Evolutionary conservation across 2,329 filamentous ascomycete genomes (phyloP).

Genomic region (Verticillium isaacii): DNA sequence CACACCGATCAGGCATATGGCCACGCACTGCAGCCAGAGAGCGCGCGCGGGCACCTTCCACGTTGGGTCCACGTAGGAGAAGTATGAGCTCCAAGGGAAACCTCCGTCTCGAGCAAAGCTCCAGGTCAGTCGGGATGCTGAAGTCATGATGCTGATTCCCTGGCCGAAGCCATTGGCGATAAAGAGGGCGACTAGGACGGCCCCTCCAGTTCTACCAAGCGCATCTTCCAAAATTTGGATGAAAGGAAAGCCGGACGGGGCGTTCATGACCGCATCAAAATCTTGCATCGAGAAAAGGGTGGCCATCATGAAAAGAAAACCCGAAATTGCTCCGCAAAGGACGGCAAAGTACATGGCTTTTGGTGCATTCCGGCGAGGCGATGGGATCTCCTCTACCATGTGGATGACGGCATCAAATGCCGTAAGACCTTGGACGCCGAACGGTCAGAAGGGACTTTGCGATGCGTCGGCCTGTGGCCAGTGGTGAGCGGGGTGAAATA

Average conservation of each 20-base stretch:
- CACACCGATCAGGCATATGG: slow-evolving; percentile 25
- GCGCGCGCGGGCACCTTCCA: slow-evolving; percentile 28
- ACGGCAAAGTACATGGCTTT: slow-evolving; percentile 27
- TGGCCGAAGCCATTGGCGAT: slow-evolving; percentile 21
- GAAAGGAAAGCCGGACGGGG: slow-evolving; percentile 35
- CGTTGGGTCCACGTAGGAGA: slow-evolving; percentile 26
- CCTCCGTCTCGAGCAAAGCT: slow-evolving; percentile 32
- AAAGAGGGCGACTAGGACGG: slow-evolving; percentile 21
- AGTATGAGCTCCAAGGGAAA: slow-evolving; percentile 27
- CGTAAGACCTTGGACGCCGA: slow-evolving; percentile 43
- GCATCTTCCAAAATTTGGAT: slow-evolving; percentile 33
- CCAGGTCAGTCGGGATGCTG: slow-evolving; percentile 31
- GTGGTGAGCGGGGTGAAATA: slow-evolving; percentile 5
- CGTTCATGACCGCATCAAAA: slow-evolving; percentile 29
- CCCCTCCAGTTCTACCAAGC: slow-evolving; percentile 16
- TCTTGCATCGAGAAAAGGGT: slow-evolving; percentile 37
- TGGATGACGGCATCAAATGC: slow-evolving; percentile 26
- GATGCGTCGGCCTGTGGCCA: background rate
- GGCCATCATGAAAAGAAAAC: slow-evolving; percentile 34
- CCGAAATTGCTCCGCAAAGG: slow-evolving; percentile 38
- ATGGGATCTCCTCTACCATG: slow-evolving; percentile 26
- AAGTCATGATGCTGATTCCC: slow-evolving; percentile 24
- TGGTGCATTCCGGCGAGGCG: slow-evolving; percentile 24
- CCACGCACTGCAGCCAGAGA: slow-evolving; percentile 16
- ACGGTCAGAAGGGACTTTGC: slow-evolving; percentile 43